Base-by-base conservation (phyloP, 2,329 filamentous ascomycete genomes). In the Coniochaeta pulveracea region DNA sequence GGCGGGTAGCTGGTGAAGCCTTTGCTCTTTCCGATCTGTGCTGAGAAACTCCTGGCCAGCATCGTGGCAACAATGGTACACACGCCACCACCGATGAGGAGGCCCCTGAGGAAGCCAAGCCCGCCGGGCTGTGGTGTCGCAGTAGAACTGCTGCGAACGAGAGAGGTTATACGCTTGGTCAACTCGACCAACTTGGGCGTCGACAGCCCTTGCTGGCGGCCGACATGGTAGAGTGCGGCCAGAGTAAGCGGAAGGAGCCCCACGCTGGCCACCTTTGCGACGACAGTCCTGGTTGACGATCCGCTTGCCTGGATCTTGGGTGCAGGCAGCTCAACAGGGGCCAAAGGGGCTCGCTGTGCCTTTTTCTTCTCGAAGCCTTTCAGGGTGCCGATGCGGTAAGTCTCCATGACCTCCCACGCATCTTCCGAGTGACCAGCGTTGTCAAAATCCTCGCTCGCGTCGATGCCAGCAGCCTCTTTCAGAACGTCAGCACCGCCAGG, bases 401-500 rank as follows among this genome's bases (percentile, higher is more conserved):
- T n/a, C 14, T 36, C n/a, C 52, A 66, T 57, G 29, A 63, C 57
- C 24, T 63, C 61, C 33, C 47, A 52, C 3, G 63, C 63, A 35
- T 67, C 64, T 16, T 85, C 80, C 29, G 80, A 85, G 63, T 93
- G 85, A 27, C 84, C 84, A 23, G 85, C 82, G 48, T 88, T 80
- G 58, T 91, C 83, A 48, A 88, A 91, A 26, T 76, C 80, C 51
- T 84, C 77, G 26, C 80, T 84, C 30, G 80, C 77, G 57, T 91
- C 83, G 45, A 78, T 76, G 37, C 85, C 85, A 44, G 69, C 83
- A 18, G 84, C 78, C 41, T 89, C 84, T 38, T 84, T 64, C 25
- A 91, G 64, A 38, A 88, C 73, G 49, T 88, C 82, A 47, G 80
- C 75, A 51, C 85, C 85, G 46, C 84, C 84, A 34, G 75, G 75